Base-by-base conservation (phyloP, 176 grass and related monocot genomes). In the Hsuehochloa calcarea region DNA sequence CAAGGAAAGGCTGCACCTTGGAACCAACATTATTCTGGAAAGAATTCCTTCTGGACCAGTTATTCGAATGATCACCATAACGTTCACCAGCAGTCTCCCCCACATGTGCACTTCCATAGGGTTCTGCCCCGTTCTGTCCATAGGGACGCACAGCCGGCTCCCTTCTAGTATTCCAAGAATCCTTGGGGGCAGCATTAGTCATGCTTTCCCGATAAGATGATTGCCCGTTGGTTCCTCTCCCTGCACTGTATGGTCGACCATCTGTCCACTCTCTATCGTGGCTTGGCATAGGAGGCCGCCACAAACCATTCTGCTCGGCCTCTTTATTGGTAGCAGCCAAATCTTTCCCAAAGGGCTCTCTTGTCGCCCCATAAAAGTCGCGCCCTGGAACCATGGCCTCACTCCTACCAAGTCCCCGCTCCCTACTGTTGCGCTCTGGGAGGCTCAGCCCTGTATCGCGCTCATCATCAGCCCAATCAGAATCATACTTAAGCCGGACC, bases 401-500 rank as follows among this genome's bases (percentile, higher is more conserved):
- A 40, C 81, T 85, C 79, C 87, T 91, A 68, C 80, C 85, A 78
- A 90, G 85, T 69, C 90, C 90, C 19, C 77, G 72, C 80, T 95
- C 93, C 46, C 86, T 90, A 22, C 52, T 88, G 16, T 87, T 90
- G 22, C 93, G 84, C 74, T 94, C 96, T 14, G 88, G 96, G 29
- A 98, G 89, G 82, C 88, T 91, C 10, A 98, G 84, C 39, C 84
- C 90, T 15, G 93, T 98, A 75, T 98, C 93, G 60, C 96, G 96
- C 70, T 98, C 96, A 75, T 98, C 96, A 64, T 98, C 96, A 65
- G 91, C 93, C 96, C 96, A 98, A 15, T 96, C 96, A 69, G 96
- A 95, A 77, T 94, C 88, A 73, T 94, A 94, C 55, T 84, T 85
- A 9, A 98, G 81, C 39, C 78, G 73, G 35, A 92, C 83, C 15